A percentile compares a stretch with the other conserved stretches of the same genome.
Evolutionary conservation across 768 basidiomycete genomes (phyloP).

Genomic region (Podaxis sp.): DNA sequence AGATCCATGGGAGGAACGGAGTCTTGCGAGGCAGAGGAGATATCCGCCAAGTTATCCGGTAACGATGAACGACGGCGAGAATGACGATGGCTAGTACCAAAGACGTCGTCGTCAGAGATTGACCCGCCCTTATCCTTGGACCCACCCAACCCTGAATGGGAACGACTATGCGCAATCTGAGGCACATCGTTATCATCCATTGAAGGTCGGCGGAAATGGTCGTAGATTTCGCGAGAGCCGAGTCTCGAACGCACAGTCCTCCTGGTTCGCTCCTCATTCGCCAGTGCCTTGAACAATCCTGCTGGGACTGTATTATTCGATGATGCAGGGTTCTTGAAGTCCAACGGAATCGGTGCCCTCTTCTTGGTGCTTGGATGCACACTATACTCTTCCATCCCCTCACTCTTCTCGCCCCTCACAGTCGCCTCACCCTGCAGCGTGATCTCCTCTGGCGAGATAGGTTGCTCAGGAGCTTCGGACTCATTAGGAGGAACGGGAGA

Average conservation of each 20-base stretch:
- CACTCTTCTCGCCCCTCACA: conserved; percentile 9
- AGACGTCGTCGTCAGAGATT: conserved; percentile 29
- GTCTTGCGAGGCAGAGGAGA: conserved; percentile 38
- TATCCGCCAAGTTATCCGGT: conserved; percentile 46
- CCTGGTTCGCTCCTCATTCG: conserved; percentile 54
- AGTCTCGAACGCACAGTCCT: conserved; percentile 72
- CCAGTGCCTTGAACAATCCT: conserved; percentile 79
- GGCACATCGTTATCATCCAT: conserved; percentile 74
- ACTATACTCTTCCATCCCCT: conserved; percentile 12
- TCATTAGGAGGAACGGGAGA: conserved; percentile 13
- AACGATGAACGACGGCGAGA: conserved; percentile 52
- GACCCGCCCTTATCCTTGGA: conserved; percentile 32
- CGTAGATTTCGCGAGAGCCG: conserved; percentile 69
- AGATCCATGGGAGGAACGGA: conserved; percentile 43
- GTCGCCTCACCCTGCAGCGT: neutral
- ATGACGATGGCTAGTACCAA: conserved; percentile 28
- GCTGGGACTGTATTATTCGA: conserved; percentile 75
- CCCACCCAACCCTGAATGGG: conserved; percentile 47
- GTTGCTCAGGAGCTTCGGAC: neutral
- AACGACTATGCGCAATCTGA: conserved; percentile 55
- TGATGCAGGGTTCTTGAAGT: conserved; percentile 54
- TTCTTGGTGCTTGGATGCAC: conserved; percentile 32
- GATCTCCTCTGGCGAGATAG: conserved; percentile 13
- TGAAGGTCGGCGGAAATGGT: conserved; percentile 63
- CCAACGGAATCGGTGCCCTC: conserved; percentile 72